Conservation (phyloP, 1,284 basidiomycete genomes). For the Peniophora sp. region DNA sequence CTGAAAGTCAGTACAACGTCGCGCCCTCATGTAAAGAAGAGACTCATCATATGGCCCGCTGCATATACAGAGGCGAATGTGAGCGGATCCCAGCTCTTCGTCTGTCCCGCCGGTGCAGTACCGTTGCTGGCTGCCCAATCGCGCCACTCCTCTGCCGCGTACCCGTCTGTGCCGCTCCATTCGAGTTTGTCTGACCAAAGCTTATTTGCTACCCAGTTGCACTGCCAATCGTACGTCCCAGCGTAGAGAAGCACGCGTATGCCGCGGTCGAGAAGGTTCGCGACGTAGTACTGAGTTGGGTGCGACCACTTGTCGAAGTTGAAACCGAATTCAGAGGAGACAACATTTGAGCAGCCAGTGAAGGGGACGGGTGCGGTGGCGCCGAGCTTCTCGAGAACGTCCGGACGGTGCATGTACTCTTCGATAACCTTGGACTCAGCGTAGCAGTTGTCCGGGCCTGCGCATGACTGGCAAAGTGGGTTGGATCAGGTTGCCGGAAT, state of each 20-base stretch:
- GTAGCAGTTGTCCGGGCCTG: slow-evolving; percentile 48
- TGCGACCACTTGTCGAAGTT: slow-evolving; percentile 54
- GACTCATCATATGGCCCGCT: slow-evolving; percentile 69
- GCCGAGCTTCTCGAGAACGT: slow-evolving; percentile 50
- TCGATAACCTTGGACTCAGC: slow-evolving; percentile 41
- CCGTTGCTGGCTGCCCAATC: slow-evolving; percentile 43
- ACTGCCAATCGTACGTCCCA: slow-evolving; percentile 76
- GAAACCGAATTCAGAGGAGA: slow-evolving; percentile 36
- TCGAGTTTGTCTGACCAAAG: slow-evolving; percentile 69
- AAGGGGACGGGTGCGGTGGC: slow-evolving; percentile 49
- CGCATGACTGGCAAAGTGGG: slow-evolving; percentile 31
- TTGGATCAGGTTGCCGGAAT: background rate
- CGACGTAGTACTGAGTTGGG: slow-evolving; percentile 60
- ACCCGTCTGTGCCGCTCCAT: slow-evolving; percentile 55
- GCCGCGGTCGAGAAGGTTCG: slow-evolving; percentile 66
- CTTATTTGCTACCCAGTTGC: slow-evolving; percentile 72
- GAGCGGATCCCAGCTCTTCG: slow-evolving; percentile 50
- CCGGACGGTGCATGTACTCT: slow-evolving; percentile 48
- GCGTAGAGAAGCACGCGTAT: slow-evolving; percentile 69
- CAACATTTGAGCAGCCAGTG: slow-evolving; percentile 46
- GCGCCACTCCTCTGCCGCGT: slow-evolving; percentile 40
- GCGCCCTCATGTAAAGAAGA: slow-evolving; percentile 11
- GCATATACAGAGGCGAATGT: slow-evolving; percentile 59
- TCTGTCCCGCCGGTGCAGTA: slow-evolving; percentile 52
- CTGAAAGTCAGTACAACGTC: slow-evolving; percentile 15